Evolutionary conservation across 352 stramenopile species (phyloP), one percentile per base, ranked within the genome.

Genomic region (Phytophthora palmivora): DNA sequence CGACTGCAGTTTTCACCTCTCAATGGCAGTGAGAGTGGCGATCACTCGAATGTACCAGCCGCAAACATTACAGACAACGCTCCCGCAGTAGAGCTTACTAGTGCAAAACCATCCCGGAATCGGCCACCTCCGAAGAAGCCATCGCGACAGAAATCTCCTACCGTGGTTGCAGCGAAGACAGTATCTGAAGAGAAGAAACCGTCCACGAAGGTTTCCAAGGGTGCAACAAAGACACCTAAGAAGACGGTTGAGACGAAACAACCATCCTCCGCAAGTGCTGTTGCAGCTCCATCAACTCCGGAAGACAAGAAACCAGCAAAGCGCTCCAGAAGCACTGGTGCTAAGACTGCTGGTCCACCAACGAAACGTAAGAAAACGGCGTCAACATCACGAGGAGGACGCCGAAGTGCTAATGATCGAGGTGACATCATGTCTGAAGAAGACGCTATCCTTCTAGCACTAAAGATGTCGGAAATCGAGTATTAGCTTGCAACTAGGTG

Each of bases 381-480:
- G 30, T 43, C 43, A 14, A 45, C 18, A 32, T 28, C 45, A 19
- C 57, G 46, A 39, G 26, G 45, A 37, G 53, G 47, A 51, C 47
- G 45, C 48, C 54, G 33, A 60, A 65, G n/a, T 19, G 56, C 32
- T 18, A 63, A 33, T 24, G 15, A 8, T 10, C 62, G 62, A 62
- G 44, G 19, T 44, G 56, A 65, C 18, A 16, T 71, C 24, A 47
- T 70, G 58, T 72, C 67, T 15, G 67, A 77, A 38, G 63, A 77
- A 36, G 67, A 79, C 33, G 72, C 67, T 33, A 43, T 79, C 26
- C 53, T 74, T 43, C 60, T 79, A 56, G 72, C 72, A 37, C 56
- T 79, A 24, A 65, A 70, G 26, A 75, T 75, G 38, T 79, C 72
- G 7, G 63, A 79, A 28, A 66, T 79, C 38, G 72, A 79, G 60